A percentile compares a stretch with the other conserved stretches of the same genome.
phyloP scores from a whole-genome alignment of 1,139 yeast genomes.

The Lodderomyces margitis region DNA sequence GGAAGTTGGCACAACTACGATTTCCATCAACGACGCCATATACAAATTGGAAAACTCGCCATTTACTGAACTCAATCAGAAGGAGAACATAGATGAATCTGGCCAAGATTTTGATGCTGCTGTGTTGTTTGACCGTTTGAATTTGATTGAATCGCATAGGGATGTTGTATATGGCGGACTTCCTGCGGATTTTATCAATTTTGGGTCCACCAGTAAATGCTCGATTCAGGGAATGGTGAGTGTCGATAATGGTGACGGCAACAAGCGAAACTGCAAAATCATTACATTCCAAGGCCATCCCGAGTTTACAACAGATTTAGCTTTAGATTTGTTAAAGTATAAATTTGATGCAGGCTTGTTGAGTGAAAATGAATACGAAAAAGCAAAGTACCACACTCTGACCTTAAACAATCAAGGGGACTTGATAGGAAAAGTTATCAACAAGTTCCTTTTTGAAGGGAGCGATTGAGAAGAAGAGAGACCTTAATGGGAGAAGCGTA shows the following conservation, averaged over 20 bases:
- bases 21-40: constrained; percentile 47
- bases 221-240: constrained; percentile 60
- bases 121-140: constrained; percentile 23
- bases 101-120: constrained; percentile 8
- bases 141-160: constrained; percentile 64
- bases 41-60: constrained; percentile 30
- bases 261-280: constrained; percentile 33
- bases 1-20: constrained; percentile 65
- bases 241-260: constrained; percentile 2
- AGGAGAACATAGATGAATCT: constrained; percentile 16
- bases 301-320: constrained; percentile 54
- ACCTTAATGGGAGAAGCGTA: not conserved
- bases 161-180: constrained; percentile 54
- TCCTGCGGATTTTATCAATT: constrained; percentile 30
- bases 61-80: constrained; percentile 18
- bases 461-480: not conserved
- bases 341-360: constrained; percentile 17
- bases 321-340: constrained; percentile 26
- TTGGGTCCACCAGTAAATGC: constrained; percentile 58
- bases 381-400: constrained; percentile 27
- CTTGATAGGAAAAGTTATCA: constrained; percentile 32
- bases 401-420: constrained; percentile 35
- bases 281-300: constrained; percentile 90
- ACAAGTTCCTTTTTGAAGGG: constrained; percentile 21
- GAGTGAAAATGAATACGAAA: constrained; percentile 24